These are phyloP conservation scores for Amphicarpaea edgeworthii DNA, from an alignment of 306 rosid genomes.

Conservation along the genomic window DNA sequence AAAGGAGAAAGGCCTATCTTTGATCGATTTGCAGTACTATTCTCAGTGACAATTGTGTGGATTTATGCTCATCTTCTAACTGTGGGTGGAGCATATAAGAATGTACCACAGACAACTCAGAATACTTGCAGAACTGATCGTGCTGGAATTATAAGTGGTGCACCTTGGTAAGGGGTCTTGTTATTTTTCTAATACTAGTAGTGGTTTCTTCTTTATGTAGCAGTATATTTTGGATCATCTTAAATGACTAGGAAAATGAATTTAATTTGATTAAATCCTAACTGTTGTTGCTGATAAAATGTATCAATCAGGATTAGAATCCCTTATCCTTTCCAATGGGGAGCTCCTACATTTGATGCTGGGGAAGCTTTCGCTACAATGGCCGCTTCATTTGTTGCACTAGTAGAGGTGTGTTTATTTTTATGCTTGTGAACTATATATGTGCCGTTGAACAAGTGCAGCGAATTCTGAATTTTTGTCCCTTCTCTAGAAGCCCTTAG, in stretches of 20 bases:
- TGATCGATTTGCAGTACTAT: constrained; percentile 85
- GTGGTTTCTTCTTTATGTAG: constrained; percentile 8
- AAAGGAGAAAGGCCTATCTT: constrained; percentile 62
- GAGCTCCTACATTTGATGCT: constrained; percentile 93
- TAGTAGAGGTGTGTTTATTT: constrained; percentile 74
- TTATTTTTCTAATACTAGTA: not conserved
- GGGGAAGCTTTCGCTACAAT: constrained; percentile 98
- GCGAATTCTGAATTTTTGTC: constrained; percentile 17
- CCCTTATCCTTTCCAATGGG: constrained; percentile 99
- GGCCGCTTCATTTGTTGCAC: constrained; percentile 91
- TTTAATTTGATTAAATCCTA: constrained; percentile 27
- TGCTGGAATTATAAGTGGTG: constrained; percentile 82
- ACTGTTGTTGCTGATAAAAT: constrained; percentile 23
- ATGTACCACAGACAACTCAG: constrained; percentile 63
- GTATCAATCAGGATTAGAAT: constrained; percentile 74
- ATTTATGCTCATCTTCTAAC: constrained; percentile 86
- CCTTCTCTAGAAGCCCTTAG: not conserved
- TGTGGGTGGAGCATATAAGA: constrained; percentile 88
- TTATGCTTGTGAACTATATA: constrained; percentile 31
- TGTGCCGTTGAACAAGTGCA: constrained; percentile 11
- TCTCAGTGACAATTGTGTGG: constrained; percentile 87
- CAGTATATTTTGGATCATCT: not conserved
- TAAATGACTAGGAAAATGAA: constrained; percentile 10
- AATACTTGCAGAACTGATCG: constrained; percentile 89
- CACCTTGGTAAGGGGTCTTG: constrained; percentile 78